Conservation (phyloP, 1,139 yeast genomes). For the Magnusiomyces tetraspermus region DNA sequence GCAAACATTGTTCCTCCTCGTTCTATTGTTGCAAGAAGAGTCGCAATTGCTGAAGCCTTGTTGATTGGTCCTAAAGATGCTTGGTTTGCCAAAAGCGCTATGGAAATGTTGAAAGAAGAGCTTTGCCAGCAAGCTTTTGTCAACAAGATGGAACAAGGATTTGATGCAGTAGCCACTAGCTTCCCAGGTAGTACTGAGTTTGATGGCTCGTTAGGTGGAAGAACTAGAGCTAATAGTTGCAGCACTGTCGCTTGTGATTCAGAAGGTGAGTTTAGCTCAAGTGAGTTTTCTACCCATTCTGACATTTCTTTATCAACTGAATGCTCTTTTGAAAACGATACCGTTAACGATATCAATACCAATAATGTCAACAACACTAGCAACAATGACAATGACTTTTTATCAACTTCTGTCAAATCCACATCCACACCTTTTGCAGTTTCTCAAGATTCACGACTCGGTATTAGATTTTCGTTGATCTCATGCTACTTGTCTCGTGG, state of each 20-base stretch:
- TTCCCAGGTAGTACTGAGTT: too few species aligned
- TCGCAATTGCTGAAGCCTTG: conserved; percentile 27
- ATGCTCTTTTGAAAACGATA: background rate
- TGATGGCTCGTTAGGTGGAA: too few species aligned
- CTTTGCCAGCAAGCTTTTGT: conserved; percentile 15
- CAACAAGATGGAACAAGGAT: too few species aligned
- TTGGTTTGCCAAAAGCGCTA: conserved; percentile 19
- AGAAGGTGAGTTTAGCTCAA: background rate
- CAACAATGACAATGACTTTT: conserved; percentile 10
- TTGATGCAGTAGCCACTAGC: too few species aligned
- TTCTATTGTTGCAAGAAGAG: conserved; percentile 26
- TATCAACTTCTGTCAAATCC: conserved; percentile 15
- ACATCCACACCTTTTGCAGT: conserved; percentile 15
- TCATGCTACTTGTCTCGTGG: conserved; percentile 19
- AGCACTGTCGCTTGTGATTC: background rate
- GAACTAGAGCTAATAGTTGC: conserved; percentile 1
- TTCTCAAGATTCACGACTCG: conserved; percentile 24
- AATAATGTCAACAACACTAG: too few species aligned
- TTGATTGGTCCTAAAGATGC: conserved; percentile 24
- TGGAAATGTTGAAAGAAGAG: conserved; percentile 20
- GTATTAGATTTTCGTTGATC: conserved; percentile 25
- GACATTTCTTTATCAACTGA: too few species aligned
- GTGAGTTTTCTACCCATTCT: too few species aligned
- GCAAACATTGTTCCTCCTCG: conserved; percentile 26
- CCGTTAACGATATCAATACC: too few species aligned